A percentile compares a stretch with the other conserved stretches of the same genome.
These are phyloP conservation scores for Coemansia sp. DNA, from an alignment of 192 early-diverging fungal genomes.

Conservation along the genomic window DNA sequence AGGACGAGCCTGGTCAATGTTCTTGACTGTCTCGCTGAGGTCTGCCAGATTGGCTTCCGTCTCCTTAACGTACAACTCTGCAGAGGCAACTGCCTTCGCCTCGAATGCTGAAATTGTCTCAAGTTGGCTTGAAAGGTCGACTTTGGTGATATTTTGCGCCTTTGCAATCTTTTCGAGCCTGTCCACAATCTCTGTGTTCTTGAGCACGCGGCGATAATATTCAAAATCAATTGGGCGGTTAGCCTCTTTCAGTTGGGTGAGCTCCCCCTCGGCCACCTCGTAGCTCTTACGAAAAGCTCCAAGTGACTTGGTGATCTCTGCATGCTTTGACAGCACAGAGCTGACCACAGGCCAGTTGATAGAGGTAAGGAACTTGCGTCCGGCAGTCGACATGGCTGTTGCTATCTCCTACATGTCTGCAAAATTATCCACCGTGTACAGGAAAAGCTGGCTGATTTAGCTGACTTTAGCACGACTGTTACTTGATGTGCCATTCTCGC, in stretches of 20 bases:
- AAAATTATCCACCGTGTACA: background rate
- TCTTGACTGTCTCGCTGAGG: constrained; percentile 82
- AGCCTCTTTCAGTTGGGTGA: constrained; percentile 81
- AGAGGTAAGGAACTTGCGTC: constrained; percentile 64
- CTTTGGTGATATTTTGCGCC: constrained; percentile 75
- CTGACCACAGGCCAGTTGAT: constrained; percentile 90
- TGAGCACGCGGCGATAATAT: constrained; percentile 80
- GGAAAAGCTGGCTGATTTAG: background rate
- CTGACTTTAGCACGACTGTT: too few relatives aligned
- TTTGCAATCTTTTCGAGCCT: constrained; percentile 85
- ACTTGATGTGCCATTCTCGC: too few relatives aligned
- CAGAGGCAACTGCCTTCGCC: constrained; percentile 67
- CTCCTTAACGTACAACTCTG: constrained; percentile 81
- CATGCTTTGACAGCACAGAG: constrained; percentile 73
- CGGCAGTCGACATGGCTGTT: constrained; percentile 45
- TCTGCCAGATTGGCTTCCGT: constrained; percentile 84
- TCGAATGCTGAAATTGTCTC: constrained; percentile 76
- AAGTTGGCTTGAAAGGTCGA: constrained; percentile 84
- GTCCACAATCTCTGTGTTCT: constrained; percentile 88
- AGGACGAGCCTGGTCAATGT: constrained; percentile 93
- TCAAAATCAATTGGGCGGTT: constrained; percentile 83
- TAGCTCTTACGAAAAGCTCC: constrained; percentile 93
- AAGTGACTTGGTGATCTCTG: constrained; percentile 85
- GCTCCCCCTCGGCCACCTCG: constrained; percentile 81
- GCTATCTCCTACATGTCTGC: too few relatives aligned